These are phyloP conservation scores for Yarrowia deformans DNA, from an alignment of 805 yeast genomes.

Conservation along the genomic window DNA sequence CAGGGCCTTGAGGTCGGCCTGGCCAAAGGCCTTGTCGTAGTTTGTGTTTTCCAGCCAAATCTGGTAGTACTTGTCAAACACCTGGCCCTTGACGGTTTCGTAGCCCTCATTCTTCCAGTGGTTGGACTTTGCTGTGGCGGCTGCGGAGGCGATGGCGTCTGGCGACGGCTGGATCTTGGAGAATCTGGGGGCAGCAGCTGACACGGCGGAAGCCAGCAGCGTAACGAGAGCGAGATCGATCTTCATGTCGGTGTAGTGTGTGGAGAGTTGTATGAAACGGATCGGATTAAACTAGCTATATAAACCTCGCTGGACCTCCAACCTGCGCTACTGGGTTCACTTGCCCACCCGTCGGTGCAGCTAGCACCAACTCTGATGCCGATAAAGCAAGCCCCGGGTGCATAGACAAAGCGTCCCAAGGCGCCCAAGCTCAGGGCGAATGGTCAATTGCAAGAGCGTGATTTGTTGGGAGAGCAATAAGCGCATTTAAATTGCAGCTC, in stretches of 20 bases:
- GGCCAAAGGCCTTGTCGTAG: slow-evolving; percentile 58
- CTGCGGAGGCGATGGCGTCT: slow-evolving; percentile 47
- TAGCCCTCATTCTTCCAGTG: slow-evolving; percentile 48
- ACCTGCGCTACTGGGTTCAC: slow-evolving; percentile 7
- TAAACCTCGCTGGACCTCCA: neutral
- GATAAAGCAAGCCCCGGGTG: slow-evolving; percentile 8
- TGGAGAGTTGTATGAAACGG: too few relatives aligned
- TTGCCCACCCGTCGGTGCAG: slow-evolving; percentile 24
- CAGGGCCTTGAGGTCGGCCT: slow-evolving; percentile 55
- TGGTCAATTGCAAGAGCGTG: slow-evolving; percentile 17
- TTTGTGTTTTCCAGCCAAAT: slow-evolving; percentile 63
- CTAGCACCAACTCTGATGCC: slow-evolving; percentile 6
- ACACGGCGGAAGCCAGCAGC: slow-evolving; percentile 8
- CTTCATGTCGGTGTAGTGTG: neutral
- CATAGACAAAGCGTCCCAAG: slow-evolving; percentile 8
- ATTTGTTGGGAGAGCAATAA: slow-evolving; percentile 20
- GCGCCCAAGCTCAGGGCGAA: neutral
- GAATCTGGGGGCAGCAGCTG: slow-evolving; percentile 7
- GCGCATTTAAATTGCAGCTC: neutral
- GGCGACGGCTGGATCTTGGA: slow-evolving; percentile 47
- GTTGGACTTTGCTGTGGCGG: slow-evolving; percentile 50
- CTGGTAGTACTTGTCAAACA: slow-evolving; percentile 54
- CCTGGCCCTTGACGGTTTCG: slow-evolving; percentile 51
- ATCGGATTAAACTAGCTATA: neutral
- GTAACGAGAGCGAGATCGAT: slow-evolving; percentile 10